Conservation (phyloP, 1,139 yeast species). For the Scheffersomyces quercinus region DNA sequence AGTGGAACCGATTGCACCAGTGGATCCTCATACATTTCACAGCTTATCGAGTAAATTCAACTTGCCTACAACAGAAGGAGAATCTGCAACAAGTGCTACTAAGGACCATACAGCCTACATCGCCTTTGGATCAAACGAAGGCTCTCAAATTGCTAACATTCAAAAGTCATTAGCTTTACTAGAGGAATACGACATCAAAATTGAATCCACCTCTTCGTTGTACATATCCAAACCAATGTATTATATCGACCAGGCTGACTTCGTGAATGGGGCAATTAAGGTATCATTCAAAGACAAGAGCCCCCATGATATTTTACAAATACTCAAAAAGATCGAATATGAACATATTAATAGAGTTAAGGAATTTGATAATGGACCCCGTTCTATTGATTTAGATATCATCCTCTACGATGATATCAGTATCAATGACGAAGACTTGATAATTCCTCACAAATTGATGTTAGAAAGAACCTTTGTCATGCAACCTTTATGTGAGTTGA, state of each 20-base stretch:
- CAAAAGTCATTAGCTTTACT: conserved; percentile 56
- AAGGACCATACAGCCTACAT: conserved; percentile 60
- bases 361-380: conserved; percentile 84
- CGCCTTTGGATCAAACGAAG: conserved; percentile 90
- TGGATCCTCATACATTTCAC: conserved; percentile 30
- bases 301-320: conserved; percentile 64
- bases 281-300: conserved; percentile 48
- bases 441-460: conserved; percentile 86
- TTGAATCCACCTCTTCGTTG: conserved; percentile 69
- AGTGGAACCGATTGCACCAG: conserved; percentile 21
- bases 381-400: conserved; percentile 87
- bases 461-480: conserved; percentile 87
- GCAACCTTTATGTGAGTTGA: conserved; percentile 80
- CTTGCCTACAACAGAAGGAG: conserved; percentile 15
- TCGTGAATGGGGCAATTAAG: conserved; percentile 79
- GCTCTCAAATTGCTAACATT: conserved; percentile 68
- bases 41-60: conserved; percentile 7
- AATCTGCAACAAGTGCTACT: conserved; percentile 8
- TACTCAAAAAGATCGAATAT: conserved; percentile 77
- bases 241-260: conserved; percentile 73
- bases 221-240: conserved; percentile 95
- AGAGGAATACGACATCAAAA: conserved; percentile 40
- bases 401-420: conserved; percentile 65
- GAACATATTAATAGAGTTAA: conserved; percentile 70
- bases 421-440: conserved; percentile 56